These are phyloP conservation scores for Globisporangium takayamanum DNA, from an alignment of 352 stramenopile genomes.

Conservation along the genomic window DNA sequence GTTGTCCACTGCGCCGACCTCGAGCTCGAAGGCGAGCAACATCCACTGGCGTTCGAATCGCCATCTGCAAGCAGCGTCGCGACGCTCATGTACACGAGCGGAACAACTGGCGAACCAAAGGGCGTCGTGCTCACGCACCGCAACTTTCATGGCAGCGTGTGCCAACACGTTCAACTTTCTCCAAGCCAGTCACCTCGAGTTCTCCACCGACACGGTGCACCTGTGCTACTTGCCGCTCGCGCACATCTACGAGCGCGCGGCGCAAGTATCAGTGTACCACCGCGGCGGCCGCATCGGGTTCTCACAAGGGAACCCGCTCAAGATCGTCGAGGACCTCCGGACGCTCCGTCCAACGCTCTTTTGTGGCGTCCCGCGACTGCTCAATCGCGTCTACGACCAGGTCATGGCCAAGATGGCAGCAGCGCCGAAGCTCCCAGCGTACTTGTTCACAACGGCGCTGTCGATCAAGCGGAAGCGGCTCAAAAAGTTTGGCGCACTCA, in stretches of 20 bases:
- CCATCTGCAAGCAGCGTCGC: slow-evolving; percentile 67
- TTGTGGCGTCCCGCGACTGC: slow-evolving; percentile 88
- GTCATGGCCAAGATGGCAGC: slow-evolving; percentile 67
- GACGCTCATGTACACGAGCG: slow-evolving; percentile 94
- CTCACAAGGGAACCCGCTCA: slow-evolving; percentile 84
- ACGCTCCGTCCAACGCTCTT: slow-evolving; percentile 91
- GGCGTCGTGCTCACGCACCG: slow-evolving; percentile 93
- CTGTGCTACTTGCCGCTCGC: slow-evolving; percentile 95
- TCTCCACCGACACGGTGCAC: slow-evolving; percentile 75
- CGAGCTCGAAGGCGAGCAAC: slow-evolving; percentile 29
- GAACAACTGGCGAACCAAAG: slow-evolving; percentile 95
- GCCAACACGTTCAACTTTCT: slow-evolving; percentile 27
- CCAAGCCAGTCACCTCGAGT: slow-evolving; percentile 22
- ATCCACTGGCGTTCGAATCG: slow-evolving; percentile 22
- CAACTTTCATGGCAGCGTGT: slow-evolving; percentile 31
- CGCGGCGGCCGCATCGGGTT: slow-evolving; percentile 88
- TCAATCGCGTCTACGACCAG: slow-evolving; percentile 97
- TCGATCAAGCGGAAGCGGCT: slow-evolving; percentile 37
- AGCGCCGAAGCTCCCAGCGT: slow-evolving; percentile 66
- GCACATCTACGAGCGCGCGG: slow-evolving; percentile 93
- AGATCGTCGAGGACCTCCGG: slow-evolving; percentile 90
- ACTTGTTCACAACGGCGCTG: slow-evolving; percentile 84
- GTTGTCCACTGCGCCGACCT: slow-evolving; percentile 33
- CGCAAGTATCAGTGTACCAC: slow-evolving; percentile 49
- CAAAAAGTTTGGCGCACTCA: slow-evolving; percentile 51